These are phyloP conservation scores for Fusarium denticulatum DNA, from an alignment of 2,329 filamentous ascomycete genomes.

Conservation along the genomic window DNA sequence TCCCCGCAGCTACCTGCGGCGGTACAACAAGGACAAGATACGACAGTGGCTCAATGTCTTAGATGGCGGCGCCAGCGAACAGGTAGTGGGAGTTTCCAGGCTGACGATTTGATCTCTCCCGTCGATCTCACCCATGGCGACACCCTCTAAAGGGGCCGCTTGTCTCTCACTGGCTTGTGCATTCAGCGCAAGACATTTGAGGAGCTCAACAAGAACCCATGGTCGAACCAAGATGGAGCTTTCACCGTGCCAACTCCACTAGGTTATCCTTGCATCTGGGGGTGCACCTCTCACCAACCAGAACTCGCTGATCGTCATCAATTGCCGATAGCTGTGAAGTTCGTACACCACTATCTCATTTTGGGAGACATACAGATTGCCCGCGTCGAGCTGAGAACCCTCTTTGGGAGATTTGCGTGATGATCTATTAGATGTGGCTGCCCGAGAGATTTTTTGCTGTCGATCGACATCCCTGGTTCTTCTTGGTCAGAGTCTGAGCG, in stretches of 20 bases:
- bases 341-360: constrained; percentile 1
- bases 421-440: constrained; percentile 12
- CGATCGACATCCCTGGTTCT: constrained; percentile 14
- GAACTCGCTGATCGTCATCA: constrained; percentile 19
- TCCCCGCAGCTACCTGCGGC: constrained; percentile 5
- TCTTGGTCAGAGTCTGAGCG: constrained; percentile 4
- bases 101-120: background rate
- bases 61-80: constrained; percentile 9
- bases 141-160: background rate
- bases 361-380: constrained; percentile 6
- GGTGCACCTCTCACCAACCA: constrained; percentile 27
- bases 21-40: constrained; percentile 4
- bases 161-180: constrained; percentile 2
- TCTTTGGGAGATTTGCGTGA: background rate
- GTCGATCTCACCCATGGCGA: constrained; percentile 29
- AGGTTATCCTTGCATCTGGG: constrained; percentile 10
- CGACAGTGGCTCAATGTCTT: constrained; percentile 34
- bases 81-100: constrained; percentile 15
- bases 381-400: constrained; percentile 22
- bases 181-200: constrained; percentile 19
- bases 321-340: constrained; percentile 21
- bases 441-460: constrained; percentile 4
- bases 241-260: constrained; percentile 12
- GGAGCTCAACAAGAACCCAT: background rate
- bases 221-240: constrained; percentile 14